Percentiles rank a stretch among this genome's conserved stretches.
These are phyloP conservation scores for Beauveria asiatica DNA, from an alignment of 2,329 filamentous ascomycete genomes.

Conservation along the genomic window DNA sequence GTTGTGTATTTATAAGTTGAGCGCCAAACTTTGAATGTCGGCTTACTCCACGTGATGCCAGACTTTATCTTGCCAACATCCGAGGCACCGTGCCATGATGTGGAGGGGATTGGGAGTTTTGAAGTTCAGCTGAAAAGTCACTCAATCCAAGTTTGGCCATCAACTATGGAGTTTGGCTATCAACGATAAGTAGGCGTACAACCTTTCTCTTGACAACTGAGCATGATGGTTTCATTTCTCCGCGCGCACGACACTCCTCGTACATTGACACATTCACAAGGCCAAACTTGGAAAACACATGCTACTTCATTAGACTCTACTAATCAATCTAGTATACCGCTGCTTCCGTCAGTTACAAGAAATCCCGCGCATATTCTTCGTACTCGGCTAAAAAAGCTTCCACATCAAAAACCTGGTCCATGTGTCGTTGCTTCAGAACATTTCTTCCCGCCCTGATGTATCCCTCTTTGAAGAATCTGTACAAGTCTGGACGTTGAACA, in stretches of 20 bases:
- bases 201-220: neutral
- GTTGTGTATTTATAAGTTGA: no score
- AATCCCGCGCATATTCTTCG: slow-evolving; percentile 18
- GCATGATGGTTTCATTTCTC: no score
- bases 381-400: slow-evolving; percentile 16
- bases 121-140: no score
- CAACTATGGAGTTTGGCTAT: neutral
- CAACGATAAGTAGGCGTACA: neutral
- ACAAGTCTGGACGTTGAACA: slow-evolving; percentile 12
- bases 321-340: neutral
- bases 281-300: no score
- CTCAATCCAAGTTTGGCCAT: neutral
- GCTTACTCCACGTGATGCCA: neutral
- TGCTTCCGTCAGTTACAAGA: slow-evolving; percentile 2
- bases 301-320: neutral
- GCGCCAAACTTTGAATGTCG: no score
- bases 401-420: slow-evolving; percentile 13
- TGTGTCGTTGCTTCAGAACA: slow-evolving; percentile 12
- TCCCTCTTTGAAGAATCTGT: slow-evolving; percentile 13
- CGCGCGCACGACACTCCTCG: no score
- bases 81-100: neutral
- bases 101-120: neutral
- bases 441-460: slow-evolving; percentile 13
- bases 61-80: neutral
- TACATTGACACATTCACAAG: neutral